phyloP scores from a whole-genome alignment of 768 basidiomycete species.

The Suillus americanus region DNA sequence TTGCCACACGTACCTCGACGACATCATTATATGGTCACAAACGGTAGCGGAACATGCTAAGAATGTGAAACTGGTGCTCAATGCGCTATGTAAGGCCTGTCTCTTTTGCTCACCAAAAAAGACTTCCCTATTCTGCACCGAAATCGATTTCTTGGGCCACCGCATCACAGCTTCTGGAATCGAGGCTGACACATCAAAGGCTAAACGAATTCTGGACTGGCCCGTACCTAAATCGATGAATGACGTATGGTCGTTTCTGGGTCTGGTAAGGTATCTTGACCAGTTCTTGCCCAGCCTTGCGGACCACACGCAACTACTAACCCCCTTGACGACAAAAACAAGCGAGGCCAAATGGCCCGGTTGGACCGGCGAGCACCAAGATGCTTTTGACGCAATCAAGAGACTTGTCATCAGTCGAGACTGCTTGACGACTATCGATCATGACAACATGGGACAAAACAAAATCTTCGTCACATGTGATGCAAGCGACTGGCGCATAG shows the following conservation, averaged over 20 bases:
- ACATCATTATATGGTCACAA: conserved; percentile 35
- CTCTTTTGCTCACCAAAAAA: conserved; percentile 34
- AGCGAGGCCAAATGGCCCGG: conserved; percentile 22
- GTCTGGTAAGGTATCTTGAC: not conserved
- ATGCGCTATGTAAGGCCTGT: conserved; percentile 23
- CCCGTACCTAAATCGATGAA: too few relatives aligned
- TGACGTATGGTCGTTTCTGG: too few relatives aligned
- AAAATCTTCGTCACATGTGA: conserved; percentile 11
- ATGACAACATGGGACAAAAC: conserved; percentile 15
- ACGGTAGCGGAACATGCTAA: conserved; percentile 32
- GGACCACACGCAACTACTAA: conserved; percentile 7
- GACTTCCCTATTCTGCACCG: conserved; percentile 24
- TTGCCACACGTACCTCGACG: conserved; percentile 28
- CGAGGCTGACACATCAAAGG: conserved; percentile 25
- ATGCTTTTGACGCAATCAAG: conserved; percentile 21
- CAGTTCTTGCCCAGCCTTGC: conserved; percentile 25
- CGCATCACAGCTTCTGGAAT: conserved; percentile 26
- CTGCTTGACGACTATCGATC: conserved; percentile 33
- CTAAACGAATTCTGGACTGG: conserved; percentile 20
- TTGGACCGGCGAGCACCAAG: conserved; percentile 15
- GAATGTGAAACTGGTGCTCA: conserved; percentile 31
- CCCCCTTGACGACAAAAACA: conserved; percentile 17
- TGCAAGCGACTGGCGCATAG: not conserved
- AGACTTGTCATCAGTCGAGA: conserved; percentile 18
- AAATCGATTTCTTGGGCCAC: conserved; percentile 30